phyloP scores from a whole-genome alignment of 1,139 yeast species.

The Sugiyamaella sp. region DNA sequence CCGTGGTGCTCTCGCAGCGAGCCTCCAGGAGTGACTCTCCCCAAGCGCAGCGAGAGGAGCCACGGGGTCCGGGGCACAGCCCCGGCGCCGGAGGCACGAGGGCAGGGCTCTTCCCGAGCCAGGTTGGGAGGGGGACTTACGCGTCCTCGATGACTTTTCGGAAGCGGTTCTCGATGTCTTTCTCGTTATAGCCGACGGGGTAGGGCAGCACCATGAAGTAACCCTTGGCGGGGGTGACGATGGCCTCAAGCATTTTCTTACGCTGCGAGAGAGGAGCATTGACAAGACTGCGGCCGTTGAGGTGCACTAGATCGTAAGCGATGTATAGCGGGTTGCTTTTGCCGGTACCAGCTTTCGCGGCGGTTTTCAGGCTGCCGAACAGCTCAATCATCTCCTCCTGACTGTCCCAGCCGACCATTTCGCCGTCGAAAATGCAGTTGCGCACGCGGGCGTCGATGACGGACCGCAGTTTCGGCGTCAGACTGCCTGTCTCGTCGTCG shows the following conservation, averaged over 20 bases:
- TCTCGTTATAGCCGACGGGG: slow-evolving; percentile 49
- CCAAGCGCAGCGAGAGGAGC: neutral
- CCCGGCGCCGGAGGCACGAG: neutral
- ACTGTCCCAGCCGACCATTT: slow-evolving; percentile 87
- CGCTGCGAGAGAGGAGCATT: slow-evolving; percentile 59
- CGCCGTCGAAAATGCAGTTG: slow-evolving; percentile 76
- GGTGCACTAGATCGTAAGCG: slow-evolving; percentile 69
- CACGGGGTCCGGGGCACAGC: neutral
- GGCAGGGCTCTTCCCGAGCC: too few species aligned
- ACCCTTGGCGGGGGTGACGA: slow-evolving; percentile 52
- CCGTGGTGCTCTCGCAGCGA: neutral
- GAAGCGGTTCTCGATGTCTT: slow-evolving; percentile 60
- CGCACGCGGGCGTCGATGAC: slow-evolving; percentile 52
- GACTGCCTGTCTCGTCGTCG: slow-evolving; percentile 54
- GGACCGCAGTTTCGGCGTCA: slow-evolving; percentile 57
- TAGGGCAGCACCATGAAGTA: slow-evolving; percentile 60
- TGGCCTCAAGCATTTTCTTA: slow-evolving; percentile 52
- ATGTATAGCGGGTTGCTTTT: slow-evolving; percentile 41
- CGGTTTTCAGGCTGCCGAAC: slow-evolving; percentile 74
- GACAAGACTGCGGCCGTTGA: slow-evolving; percentile 67
- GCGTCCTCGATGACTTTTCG: slow-evolving; percentile 58
- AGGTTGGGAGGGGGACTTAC: slow-evolving; percentile 11
- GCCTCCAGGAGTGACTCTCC: too few species aligned
- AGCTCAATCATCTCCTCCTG: slow-evolving; percentile 63
- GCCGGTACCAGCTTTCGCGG: slow-evolving; percentile 53